Conservation (phyloP, 257 asterid genomes). For the Primulina huaijiensis region DNA sequence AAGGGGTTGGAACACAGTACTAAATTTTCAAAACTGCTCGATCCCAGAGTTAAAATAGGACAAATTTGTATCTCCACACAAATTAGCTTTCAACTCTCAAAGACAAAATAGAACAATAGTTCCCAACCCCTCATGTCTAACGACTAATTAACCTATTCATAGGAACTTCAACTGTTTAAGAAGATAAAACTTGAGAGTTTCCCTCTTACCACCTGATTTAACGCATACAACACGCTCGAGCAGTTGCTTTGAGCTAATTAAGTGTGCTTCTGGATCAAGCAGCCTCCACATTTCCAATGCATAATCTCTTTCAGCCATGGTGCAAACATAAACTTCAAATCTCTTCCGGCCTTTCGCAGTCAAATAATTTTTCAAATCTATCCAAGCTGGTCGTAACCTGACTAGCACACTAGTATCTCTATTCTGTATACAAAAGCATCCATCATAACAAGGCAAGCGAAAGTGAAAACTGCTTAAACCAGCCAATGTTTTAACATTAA, state of each 20-base stretch:
- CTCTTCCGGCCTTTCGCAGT: conserved; percentile 92
- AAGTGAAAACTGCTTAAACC: conserved; percentile 18
- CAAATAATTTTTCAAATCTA: conserved; percentile 79
- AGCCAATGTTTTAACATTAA: conserved; percentile 10
- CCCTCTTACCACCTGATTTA: conserved; percentile 58
- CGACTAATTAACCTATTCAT: neutral
- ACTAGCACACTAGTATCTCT: conserved; percentile 98
- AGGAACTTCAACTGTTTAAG: conserved; percentile 10
- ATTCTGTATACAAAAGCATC: conserved; percentile 48
- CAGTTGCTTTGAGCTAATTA: conserved; percentile 66
- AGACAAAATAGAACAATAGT: neutral
- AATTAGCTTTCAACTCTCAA: neutral
- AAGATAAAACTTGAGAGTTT: neutral
- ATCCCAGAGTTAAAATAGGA: neutral
- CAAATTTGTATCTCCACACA: neutral
- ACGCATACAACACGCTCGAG: conserved; percentile 90
- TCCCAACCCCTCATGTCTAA: conserved; percentile 17
- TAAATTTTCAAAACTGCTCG: neutral
- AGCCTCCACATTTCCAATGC: conserved; percentile 99
- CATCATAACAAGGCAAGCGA: conserved; percentile 25
- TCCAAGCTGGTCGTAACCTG: conserved; percentile 97
- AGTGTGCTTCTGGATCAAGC: conserved; percentile 83
- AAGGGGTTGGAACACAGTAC: neutral
- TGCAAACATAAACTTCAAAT: conserved; percentile 95
- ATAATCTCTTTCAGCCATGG: conserved; percentile 98